Base-by-base conservation (phyloP, 2,329 filamentous ascomycete genomes). In the Arthrobotrys sinensis region DNA sequence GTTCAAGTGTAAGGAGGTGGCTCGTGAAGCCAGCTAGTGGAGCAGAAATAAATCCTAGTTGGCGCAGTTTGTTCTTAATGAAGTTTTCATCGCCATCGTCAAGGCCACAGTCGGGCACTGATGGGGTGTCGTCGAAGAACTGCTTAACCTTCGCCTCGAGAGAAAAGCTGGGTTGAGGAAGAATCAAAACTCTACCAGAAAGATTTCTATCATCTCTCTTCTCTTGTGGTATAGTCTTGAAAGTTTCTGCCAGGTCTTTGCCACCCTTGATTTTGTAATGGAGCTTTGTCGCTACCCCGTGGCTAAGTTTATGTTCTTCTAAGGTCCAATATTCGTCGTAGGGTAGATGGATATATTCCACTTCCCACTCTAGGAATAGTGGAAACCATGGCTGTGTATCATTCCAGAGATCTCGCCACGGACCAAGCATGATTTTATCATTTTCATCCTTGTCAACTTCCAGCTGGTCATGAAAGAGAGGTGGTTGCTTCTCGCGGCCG, bases 321-420 rank as follows among this genome's bases (percentile, higher is more conserved):
- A 52, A 19, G 10, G 8, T 10, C 48, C 85, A 86, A 28, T 28
- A 28, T 2, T 81, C 55, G 0, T 83, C 75, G 34, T 81, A 84
- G 0, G 82, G 82, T 4, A 86, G 80, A 75, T 87, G 84, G 6
- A 80, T 82, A 73, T 87, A 87, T 63, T 85, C 82, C 0, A 80
- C 83, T 65, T 86, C 85, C 86, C 85, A 87, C 79, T 87, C 86
- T 0, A 84, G 62, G 32, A 83, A 87, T 0, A 87, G 82, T 0
- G 86, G 85, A 21, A 83, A 84, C 83, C 83, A 86, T 0, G 85
- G 83, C 67, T 87, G 85, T 0, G 76, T 80, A 36, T 82, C 60
- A 2, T 73, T 80, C 85, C 84, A 85, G 2, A 66, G 80, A 66
- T 85, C 84, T 2, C 84, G 76, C 69, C 81, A 80, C 7, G n/a